Conservation (phyloP, 257 asterid genomes). For the Primulina tabacum region DNA sequence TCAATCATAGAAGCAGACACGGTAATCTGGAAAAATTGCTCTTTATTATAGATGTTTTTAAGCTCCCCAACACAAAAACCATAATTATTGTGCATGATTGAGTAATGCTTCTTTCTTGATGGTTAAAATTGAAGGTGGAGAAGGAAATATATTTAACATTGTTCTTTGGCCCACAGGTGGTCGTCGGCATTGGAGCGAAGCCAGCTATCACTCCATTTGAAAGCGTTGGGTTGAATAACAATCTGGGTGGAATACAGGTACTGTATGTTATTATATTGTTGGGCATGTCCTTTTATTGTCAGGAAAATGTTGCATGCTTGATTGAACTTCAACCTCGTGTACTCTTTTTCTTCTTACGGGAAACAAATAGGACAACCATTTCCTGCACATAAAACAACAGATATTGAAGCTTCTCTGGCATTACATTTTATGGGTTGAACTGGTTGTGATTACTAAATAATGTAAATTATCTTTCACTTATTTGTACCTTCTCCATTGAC, state of each 20-base stretch:
- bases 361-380: slow-evolving; percentile 4
- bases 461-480: not conserved
- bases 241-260: slow-evolving; percentile 93
- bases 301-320: not conserved
- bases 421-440: not conserved
- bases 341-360: slow-evolving; percentile 1
- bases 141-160: slow-evolving; percentile 17
- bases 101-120: slow-evolving; percentile 9
- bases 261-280: not conserved
- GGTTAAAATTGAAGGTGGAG: slow-evolving; percentile 16
- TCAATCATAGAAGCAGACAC: slow-evolving; percentile 73
- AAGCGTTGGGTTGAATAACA: slow-evolving; percentile 56
- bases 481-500: not conserved
- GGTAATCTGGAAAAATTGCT: slow-evolving; percentile 41
- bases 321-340: slow-evolving; percentile 4
- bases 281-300: not conserved
- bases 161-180: slow-evolving; percentile 54
- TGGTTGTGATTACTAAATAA: not conserved
- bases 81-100: not conserved
- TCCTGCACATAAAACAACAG: not conserved
- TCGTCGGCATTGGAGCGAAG: slow-evolving; percentile 89
- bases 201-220: slow-evolving; percentile 85
- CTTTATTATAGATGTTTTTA: not conserved
- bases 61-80: not conserved
- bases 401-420: not conserved